Evolutionary conservation across 2,329 filamentous ascomycete genomes (phyloP), one percentile per base, ranked within the genome.

Genomic region (Ascocoryne sarcoides): DNA sequence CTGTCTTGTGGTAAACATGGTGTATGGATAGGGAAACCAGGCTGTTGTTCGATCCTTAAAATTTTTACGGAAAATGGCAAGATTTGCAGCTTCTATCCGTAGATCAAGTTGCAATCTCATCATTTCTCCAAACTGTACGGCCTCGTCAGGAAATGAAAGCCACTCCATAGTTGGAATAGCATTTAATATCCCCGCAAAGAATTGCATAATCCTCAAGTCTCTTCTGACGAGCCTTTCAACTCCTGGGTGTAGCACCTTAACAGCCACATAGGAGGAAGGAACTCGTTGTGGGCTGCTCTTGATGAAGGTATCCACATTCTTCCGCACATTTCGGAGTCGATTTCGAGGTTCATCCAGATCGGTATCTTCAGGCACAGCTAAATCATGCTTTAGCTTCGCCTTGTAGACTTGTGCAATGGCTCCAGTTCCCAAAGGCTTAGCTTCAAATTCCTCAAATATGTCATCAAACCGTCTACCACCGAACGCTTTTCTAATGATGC

Each of bases 371-470:
- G 77, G 74, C 1, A 71, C 73, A 4, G 84, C 79, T 38, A 96
- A 66, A 51, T 84, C 80, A 0, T 84, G 75, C 57, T 88, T 93
- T 33, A 98, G 65, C 61, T 88, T 95, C 1, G 92, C 92, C 59
- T 87, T 93, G 71, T 98, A 98, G 2, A 96, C 92, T 61, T 98
- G 92, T 0, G 92, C 92, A 54, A 98, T 96, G 20, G 92, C 92
- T 9, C 92, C 92, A 1, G 96, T 90, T 1, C 92, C 92, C 0
- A 98, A 67, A 0, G 92, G 92, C 50, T 71, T 78, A 63, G 93
- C 85, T 19, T 95, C 73, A 51, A 98, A 98, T 60, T 96, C 92
- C 20, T 94, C 86, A 54, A 98, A 98, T 44, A 98, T 95, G 4
- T 94, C 85, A 10, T 90, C 79, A 49, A 98, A 95, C 0, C 64